Base-by-base conservation (phyloP, 2,329 filamentous ascomycete genomes). In the Curvularia hawaiiensis region DNA sequence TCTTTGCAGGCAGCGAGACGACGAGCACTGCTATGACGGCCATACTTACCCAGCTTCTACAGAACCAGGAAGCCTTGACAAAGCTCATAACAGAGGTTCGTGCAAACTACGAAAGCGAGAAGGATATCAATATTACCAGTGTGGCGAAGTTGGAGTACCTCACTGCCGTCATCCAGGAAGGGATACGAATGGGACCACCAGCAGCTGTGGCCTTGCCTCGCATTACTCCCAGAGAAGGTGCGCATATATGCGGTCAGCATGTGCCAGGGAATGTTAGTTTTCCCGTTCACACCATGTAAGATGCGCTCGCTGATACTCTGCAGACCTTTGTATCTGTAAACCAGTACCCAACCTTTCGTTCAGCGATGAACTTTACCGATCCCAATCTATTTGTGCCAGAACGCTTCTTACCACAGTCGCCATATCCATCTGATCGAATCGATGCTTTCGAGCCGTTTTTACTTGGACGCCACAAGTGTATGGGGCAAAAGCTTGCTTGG, bases 1-100 rank as follows among this genome's bases (percentile, higher is more conserved):
- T 79, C 58, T 62, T 75, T 52, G 77, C 73, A 1, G 77, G 77
- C 2, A 75, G 70, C 3, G 77, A 79, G 58, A 77, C 76, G 1
- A 77, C 74, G 1, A 72, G 74, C 2, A 78, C 75, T 0, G 62
- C 73, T 2, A 59, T 79, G 28, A 64, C 62, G 1, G 74, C 75
- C 3, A 64, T 71, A 11, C 66, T 69, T 0, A 76, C 65, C 41
- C 56, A 68, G n/a, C 65, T 77, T 12, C 52, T 72, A n/a, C 56
- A 54, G 30, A 54, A 62, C 35, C 61, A 57, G 8, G 56, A 44
- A 2, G 62, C 44, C 0, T 11, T 38, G 6, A 14, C 16, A 4
- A 50, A 50, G 10, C 8, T 40, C 7, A n/a, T 14, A 14, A 24
- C 16, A 18, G 47, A 40, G 24, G 11, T 40, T 7, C 35, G 47